Evolutionary conservation across 306 rosid species (phyloP), one percentile per base, ranked within the genome.

Genomic region (Prinsepia uniflora): DNA sequence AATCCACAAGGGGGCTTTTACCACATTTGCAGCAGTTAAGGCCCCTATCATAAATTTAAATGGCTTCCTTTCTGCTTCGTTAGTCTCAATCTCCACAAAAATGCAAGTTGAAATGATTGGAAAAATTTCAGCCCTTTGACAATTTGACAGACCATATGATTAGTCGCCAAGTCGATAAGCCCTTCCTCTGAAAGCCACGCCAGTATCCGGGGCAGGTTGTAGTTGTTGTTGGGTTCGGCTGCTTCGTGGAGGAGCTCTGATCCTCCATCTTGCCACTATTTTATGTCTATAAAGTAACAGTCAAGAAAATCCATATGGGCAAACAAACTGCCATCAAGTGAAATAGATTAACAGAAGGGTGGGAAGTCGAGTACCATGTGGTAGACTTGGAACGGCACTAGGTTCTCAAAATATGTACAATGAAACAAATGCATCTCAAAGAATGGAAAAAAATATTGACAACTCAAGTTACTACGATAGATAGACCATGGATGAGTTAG

Each of bases 181-280:
- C 79, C 97, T 89, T 72, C 97, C 99, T 71, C 97, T 83, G 86
- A 95, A 95, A 75, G 91, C 76, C 41, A 8, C 80, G 48, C 96
- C 92, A 0, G 96, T 59, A 22, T 80, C 79, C 58, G 78, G 87
- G n/a, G 84, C 78, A 56, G 76, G 65, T 40, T 7, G 22, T 52
- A 74, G 76, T 66, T 79, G 65, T 40, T 7, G 22, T 52, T 79
- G 76, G 71, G 83, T 20, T 42, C 63, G 78, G 79, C 60, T 65
- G 56, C 68, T 42, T 57, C 84, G 84, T 81, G 78, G 94, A 49
- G 79, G 84, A 66, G 81, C 86, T 76, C 96, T 91, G 67, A 95
- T 85, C 82, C 96, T 81, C 92, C 90, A 87, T 73, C 96, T 86
- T 42, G 88, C 79, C 36, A 95, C 96, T 65, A 95, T 14, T 80